Conservation (phyloP, 495 filamentous ascomycete genomes). For the Parmelia sp. region DNA sequence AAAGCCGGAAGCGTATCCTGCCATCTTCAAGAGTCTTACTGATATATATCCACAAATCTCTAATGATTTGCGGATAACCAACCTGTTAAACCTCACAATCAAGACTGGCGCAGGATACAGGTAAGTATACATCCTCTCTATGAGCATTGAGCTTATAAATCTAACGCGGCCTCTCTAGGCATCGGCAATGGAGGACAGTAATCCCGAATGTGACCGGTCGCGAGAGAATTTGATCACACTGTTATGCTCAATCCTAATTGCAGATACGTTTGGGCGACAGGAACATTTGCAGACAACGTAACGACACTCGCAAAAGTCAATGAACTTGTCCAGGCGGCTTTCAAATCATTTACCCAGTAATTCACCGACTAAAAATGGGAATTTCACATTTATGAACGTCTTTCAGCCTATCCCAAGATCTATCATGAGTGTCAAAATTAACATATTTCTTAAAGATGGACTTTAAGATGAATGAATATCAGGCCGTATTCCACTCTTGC, state of each 20-base stretch:
- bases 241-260: not conserved
- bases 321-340: not conserved
- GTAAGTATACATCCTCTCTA: not conserved
- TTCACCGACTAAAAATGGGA: not conserved
- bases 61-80: slow-evolving; percentile 13
- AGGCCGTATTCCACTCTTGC: not conserved
- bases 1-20: not conserved
- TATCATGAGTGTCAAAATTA: slow-evolving; percentile 8
- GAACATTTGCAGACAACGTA: slow-evolving; percentile 10
- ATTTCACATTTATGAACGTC: slow-evolving; percentile 7
- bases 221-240: not conserved
- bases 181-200: not conserved
- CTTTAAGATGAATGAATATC: not conserved
- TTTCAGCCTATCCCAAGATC: slow-evolving; percentile 14
- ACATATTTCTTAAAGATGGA: no score
- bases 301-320: slow-evolving; percentile 9
- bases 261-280: slow-evolving; percentile 4
- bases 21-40: not conserved
- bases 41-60: slow-evolving; percentile 4
- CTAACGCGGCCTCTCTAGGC: not conserved
- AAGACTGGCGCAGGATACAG: slow-evolving; percentile 3
- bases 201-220: not conserved
- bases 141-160: not conserved
- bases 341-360: no score
- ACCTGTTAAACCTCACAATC: slow-evolving; percentile 4